phyloP scores from a whole-genome alignment of 2,329 filamentous ascomycete species.

The Aspergillus proliferans region DNA sequence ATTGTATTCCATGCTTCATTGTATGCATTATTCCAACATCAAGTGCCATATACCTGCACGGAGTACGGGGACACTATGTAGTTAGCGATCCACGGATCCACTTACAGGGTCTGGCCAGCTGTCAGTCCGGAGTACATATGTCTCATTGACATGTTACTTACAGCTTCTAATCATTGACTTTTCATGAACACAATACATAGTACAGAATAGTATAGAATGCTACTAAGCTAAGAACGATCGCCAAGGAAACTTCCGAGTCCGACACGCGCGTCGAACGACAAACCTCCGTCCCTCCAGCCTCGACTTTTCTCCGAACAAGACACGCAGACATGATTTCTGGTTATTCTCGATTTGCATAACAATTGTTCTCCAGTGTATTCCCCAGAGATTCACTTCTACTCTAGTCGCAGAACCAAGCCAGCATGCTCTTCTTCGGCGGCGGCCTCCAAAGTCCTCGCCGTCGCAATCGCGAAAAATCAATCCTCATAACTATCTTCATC shows the following conservation, averaged over 20 bases:
- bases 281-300: conserved; percentile 46
- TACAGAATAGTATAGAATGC: too few species aligned
- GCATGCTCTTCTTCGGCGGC: conserved; percentile 30
- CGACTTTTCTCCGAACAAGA: background rate
- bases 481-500: conserved; percentile 28
- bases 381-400: background rate
- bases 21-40: too few species aligned
- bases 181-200: too few species aligned
- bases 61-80: too few species aligned
- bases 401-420: background rate
- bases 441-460: conserved; percentile 27
- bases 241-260: background rate
- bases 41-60: too few species aligned
- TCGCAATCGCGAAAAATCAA: conserved; percentile 29
- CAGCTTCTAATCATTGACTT: too few species aligned
- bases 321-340: background rate
- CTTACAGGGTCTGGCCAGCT: too few species aligned
- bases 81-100: too few species aligned
- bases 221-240: too few species aligned
- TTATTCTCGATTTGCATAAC: background rate
- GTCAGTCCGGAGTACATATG: too few species aligned
- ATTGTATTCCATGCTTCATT: too few species aligned
- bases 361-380: background rate
- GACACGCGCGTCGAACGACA: background rate
- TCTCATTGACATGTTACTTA: too few species aligned